Conservation (phyloP, 2,329 filamentous ascomycete species). For the Fusarium sp. region DNA sequence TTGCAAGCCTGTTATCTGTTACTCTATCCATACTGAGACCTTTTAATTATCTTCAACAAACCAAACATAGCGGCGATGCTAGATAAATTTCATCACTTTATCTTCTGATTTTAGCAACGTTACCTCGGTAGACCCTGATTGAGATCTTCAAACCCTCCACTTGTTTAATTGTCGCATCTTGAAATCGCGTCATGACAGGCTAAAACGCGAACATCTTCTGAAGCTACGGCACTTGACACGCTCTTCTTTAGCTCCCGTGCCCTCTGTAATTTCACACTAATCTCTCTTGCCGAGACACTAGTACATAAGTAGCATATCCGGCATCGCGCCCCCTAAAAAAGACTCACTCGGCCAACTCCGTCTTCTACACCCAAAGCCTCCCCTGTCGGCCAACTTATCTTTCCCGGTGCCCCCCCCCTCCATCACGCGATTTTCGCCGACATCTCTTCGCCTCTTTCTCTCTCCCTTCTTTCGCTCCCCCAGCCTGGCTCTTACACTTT, state of each 20-base stretch:
- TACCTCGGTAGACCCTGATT: conserved; percentile 12
- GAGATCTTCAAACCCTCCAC: conserved; percentile 7
- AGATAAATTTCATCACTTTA: not conserved
- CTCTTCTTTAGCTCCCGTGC: not conserved
- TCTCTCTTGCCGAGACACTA: conserved; percentile 5
- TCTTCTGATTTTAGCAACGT: not conserved
- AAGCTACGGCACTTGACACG: not conserved
- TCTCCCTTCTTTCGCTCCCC: not conserved
- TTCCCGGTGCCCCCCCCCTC: conserved; percentile 6
- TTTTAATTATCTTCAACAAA: not conserved
- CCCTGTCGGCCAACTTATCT: conserved; percentile 39
- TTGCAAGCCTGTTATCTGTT: not conserved
- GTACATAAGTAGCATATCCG: conserved; percentile 7
- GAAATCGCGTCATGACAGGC: not conserved
- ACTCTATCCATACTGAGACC: not conserved
- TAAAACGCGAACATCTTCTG: not conserved
- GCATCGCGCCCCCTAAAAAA: not conserved
- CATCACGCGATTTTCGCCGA: conserved; percentile 32
- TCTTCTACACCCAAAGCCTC: not conserved
- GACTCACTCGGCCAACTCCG: conserved; percentile 14
- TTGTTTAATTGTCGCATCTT: not conserved
- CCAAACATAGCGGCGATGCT: not conserved
- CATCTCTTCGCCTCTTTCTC: conserved; percentile 6
- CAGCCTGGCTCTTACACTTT: not conserved
- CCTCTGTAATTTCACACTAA: not conserved